phyloP scores from a whole-genome alignment of 306 rosid genomes.

The Rosa multiflora region DNA sequence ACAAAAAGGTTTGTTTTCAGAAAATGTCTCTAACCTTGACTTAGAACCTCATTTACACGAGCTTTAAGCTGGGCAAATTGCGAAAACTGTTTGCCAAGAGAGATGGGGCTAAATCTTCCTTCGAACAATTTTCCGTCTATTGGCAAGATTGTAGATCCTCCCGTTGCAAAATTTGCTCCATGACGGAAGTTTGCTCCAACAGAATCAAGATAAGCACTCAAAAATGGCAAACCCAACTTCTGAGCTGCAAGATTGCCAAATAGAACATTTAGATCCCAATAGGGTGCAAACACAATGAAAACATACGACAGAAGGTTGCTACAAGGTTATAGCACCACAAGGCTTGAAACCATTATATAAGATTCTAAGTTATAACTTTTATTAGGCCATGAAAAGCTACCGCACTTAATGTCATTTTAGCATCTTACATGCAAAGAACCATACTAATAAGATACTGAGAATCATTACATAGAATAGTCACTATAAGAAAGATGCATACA shows the following conservation, averaged over 20 bases:
- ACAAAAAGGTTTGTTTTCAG: neutral
- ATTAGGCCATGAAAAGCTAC: neutral
- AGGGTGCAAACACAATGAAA: neutral
- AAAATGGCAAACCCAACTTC: conserved; percentile 19
- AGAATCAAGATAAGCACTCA: conserved; percentile 35
- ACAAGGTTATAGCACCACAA: neutral
- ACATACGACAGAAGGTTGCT: neutral
- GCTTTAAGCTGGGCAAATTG: conserved; percentile 26
- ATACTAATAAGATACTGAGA: neutral
- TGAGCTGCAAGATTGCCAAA: conserved; percentile 22
- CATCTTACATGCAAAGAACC: neutral
- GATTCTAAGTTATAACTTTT: neutral
- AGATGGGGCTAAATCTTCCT: conserved; percentile 25
- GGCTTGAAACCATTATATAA: neutral
- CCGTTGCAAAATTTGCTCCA: conserved; percentile 26
- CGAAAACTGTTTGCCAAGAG: conserved; percentile 20
- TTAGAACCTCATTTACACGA: conserved; percentile 1
- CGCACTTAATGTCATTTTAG: neutral
- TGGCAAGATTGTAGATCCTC: conserved; percentile 27
- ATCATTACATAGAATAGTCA: neutral
- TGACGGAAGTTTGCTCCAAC: conserved; percentile 13
- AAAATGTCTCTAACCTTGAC: conserved; percentile 12
- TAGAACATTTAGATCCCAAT: neutral
- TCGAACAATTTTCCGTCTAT: conserved; percentile 22
- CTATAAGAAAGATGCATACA: neutral